Conservation (phyloP, 768 basidiomycete species). For the Scleroderma citrinum region DNA sequence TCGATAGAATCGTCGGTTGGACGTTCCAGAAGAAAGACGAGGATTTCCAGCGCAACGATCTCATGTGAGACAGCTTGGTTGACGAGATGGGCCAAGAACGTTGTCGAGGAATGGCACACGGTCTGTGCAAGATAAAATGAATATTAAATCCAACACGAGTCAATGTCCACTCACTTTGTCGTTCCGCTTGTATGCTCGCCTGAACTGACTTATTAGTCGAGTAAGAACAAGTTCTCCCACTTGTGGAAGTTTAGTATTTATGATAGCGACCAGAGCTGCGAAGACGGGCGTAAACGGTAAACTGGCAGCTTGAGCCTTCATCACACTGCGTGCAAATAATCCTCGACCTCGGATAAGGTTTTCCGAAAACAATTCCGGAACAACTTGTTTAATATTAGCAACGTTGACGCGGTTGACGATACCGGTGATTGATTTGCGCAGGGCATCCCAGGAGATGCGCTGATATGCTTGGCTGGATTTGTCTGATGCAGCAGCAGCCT, state of each 20-base stretch:
- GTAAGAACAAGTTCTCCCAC: constrained; percentile 89
- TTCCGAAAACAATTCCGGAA: constrained; percentile 88
- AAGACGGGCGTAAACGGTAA: constrained; percentile 98
- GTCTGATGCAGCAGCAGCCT: constrained; percentile 70
- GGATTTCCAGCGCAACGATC: constrained; percentile 90
- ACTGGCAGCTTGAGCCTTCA: constrained; percentile 97
- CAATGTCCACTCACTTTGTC: constrained; percentile 70
- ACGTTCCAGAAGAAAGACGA: constrained; percentile 90
- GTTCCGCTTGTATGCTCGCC: constrained; percentile 91
- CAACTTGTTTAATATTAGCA: constrained; percentile 90
- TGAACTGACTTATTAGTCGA: constrained; percentile 90
- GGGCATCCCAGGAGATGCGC: constrained; percentile 93
- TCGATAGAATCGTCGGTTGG: constrained; percentile 98
- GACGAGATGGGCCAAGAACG: constrained; percentile 86
- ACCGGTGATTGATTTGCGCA: constrained; percentile 97
- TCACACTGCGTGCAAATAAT: constrained; percentile 87
- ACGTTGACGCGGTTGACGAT: constrained; percentile 99
- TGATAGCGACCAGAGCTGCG: constrained; percentile 86
- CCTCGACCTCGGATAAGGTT: constrained; percentile 93
- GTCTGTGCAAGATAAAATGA: constrained; percentile 43
- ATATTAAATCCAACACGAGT: background rate
- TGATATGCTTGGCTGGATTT: constrained; percentile 88
- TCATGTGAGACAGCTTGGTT: constrained; percentile 94
- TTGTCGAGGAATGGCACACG: constrained; percentile 89
- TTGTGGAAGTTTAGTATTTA: constrained; percentile 96